phyloP scores from a whole-genome alignment of 2,329 filamentous ascomycete species.

The Cladosporium sp. region DNA sequence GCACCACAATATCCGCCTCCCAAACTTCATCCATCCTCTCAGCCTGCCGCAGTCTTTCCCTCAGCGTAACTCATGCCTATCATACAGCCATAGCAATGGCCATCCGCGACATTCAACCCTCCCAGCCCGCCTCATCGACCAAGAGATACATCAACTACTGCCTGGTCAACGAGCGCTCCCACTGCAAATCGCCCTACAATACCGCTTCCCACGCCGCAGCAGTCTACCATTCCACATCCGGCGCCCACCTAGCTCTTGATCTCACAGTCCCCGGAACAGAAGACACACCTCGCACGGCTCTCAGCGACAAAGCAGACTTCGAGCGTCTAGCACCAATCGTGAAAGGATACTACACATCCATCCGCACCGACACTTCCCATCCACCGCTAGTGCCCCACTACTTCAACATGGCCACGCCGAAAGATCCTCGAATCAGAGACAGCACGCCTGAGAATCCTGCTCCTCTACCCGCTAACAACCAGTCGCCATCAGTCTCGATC shows the following conservation, averaged over 20 bases:
- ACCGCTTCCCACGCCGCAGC: conserved; percentile 7
- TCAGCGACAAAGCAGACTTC: not conserved
- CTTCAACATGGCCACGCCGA: conserved; percentile 9
- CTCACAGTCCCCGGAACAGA: not conserved
- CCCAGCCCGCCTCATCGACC: not conserved
- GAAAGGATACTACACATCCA: conserved; percentile 3
- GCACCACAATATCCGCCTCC: not conserved
- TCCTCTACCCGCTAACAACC: not conserved
- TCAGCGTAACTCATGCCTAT: conserved; percentile 10
- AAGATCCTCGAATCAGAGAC: conserved; percentile 1
- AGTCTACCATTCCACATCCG: conserved; percentile 10
- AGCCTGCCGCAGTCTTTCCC: not conserved
- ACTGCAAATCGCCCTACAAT: conserved; percentile 2
- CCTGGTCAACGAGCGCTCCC: conserved; percentile 7
- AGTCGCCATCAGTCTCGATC: conserved; percentile 1
- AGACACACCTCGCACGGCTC: not conserved
- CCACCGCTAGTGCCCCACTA: conserved; percentile 7
- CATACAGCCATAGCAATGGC: conserved; percentile 10
- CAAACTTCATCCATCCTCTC: not conserved
- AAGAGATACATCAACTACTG: conserved; percentile 11
- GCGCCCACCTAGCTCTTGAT: conserved; percentile 2
- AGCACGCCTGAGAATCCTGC: not conserved
- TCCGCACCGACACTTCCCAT: conserved; percentile 1
- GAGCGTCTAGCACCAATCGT: conserved; percentile 3
- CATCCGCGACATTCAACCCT: not conserved